Conservation (phyloP, 805 yeast genomes). For the Metschnikowia orientalis region DNA sequence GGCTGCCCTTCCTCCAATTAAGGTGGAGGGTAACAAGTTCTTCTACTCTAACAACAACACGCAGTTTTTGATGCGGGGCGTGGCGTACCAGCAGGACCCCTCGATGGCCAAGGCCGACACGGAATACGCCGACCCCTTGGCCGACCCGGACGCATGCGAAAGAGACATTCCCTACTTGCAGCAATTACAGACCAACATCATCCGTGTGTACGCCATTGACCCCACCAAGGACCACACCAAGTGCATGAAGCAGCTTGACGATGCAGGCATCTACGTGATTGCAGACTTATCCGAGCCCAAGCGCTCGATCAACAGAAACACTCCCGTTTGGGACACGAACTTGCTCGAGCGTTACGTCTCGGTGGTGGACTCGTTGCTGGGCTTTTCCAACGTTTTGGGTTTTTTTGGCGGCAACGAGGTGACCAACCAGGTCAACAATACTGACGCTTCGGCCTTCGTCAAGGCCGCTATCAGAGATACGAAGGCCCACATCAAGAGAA, state of each 20-base stretch:
- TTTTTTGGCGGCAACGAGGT: slow-evolving; percentile 89
- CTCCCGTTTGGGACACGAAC: slow-evolving; percentile 61
- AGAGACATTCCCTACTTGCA: slow-evolving; percentile 72
- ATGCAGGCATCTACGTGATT: slow-evolving; percentile 87
- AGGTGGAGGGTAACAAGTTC: slow-evolving; percentile 72
- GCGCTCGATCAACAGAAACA: slow-evolving; percentile 54
- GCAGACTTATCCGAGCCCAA: slow-evolving; percentile 81
- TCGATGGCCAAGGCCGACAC: slow-evolving; percentile 33
- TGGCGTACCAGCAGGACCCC: slow-evolving; percentile 73
- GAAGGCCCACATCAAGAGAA: slow-evolving; percentile 56
- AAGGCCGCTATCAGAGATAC: slow-evolving; percentile 81
- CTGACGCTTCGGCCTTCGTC: slow-evolving; percentile 75
- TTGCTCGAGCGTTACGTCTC: slow-evolving; percentile 63
- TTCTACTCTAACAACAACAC: slow-evolving; percentile 73
- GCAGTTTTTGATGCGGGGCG: slow-evolving; percentile 71
- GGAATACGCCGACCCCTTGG: slow-evolving; percentile 65
- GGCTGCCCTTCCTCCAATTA: slow-evolving; percentile 38
- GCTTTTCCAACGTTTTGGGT: slow-evolving; percentile 70
- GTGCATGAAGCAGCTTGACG: slow-evolving; percentile 63
- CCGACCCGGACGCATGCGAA: slow-evolving; percentile 55
- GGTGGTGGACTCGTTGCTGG: slow-evolving; percentile 64
- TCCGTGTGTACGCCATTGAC: slow-evolving; percentile 74
- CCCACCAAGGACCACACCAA: slow-evolving; percentile 57
- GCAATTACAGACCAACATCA: slow-evolving; percentile 59
- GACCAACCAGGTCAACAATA: slow-evolving; percentile 59